Evolutionary conservation across 2,329 filamentous ascomycete species (phyloP), one percentile per base, ranked within the genome.

Genomic region (Zymoseptoria passerinii): DNA sequence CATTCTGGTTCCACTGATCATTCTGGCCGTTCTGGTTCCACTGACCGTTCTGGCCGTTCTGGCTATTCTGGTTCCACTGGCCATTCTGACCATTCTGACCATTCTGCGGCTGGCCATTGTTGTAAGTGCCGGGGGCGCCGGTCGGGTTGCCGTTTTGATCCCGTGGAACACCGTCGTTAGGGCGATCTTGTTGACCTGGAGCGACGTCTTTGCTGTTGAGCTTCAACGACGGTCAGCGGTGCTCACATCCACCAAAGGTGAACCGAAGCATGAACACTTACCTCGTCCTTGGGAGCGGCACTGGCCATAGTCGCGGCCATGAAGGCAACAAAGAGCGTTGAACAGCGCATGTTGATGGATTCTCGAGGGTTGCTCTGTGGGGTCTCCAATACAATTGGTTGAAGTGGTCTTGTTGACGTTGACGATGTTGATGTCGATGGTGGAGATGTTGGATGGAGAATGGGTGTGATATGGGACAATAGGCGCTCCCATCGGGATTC

Each of bases 241-340:
- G 53, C 48, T 19, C n/a, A 19, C 20, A 28, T 18, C 3, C 28
- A 53, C 13, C 8, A 16, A 48, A 50, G 57, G 48, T 51, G 57
- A 52, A 29, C 59, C 58, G 10, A 56, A 50, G 8, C 48, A 50
- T 4, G 28, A 57, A 35, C 59, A 63, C 59, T 61, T 55, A 19
- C 58, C 35, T 57, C 53, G 44, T 54, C 57, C 51, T 61, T 19
- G 29, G 58, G 54, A 35, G 61, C 57, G n/a, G 52, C 56, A 20
- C 50, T 52, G 52, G 58, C 61, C 40, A 55, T 57, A 44, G 58
- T 58, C 28, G 61, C 48, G 23, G 61, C 57, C 55, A 61, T 44
- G n/a, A 55, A 51, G n/a, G 54, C 53, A 50, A 61, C 44, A 20
- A 59, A 27, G 28, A 60, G n/a, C 27, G 52, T 58, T 40, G 27